These are phyloP conservation scores for Sorghum bicolor DNA, from an alignment of 176 grass and related monocot species.

Conservation along the genomic window Sorghum_bicolor_NCBIv3 NC_012870.2:30522501-30523000, in stretches of 20 bases:
- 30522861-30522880: constrained; percentile 86
- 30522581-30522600: neutral
- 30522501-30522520: neutral
- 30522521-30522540: neutral
- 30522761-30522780: neutral
- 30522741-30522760: neutral
- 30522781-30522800: constrained; percentile 35
- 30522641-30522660: neutral
- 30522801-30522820: constrained; percentile 45
- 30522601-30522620: neutral
- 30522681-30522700: neutral
- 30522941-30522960: constrained; percentile 89
- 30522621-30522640: neutral
- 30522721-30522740: constrained; percentile 15
- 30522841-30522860: constrained; percentile 56
- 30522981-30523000: constrained; percentile 1
- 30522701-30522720: neutral
- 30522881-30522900: constrained; percentile 89
- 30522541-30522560: neutral
- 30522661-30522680: neutral
- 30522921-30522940: constrained; percentile 88
- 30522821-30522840: constrained; percentile 44
- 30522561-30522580: neutral
- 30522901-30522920: constrained; percentile 80
- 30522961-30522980: constrained; percentile 77